phyloP scores from a whole-genome alignment of 192 early-diverging fungal species.

The Entomortierella parvispora region DNA sequence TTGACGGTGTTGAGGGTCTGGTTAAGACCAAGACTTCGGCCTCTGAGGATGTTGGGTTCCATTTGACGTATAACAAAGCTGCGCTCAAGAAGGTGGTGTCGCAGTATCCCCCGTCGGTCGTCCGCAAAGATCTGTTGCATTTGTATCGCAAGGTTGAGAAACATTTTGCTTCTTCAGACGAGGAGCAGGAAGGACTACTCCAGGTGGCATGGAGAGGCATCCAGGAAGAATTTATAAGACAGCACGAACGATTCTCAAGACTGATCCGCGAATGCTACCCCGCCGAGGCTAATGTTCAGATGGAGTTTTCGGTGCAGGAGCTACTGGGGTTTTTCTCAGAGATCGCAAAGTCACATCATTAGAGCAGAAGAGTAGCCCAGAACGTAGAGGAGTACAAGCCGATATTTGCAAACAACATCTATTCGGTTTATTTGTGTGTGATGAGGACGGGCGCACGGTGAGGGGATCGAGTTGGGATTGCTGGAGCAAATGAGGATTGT shows the following conservation, averaged over 20 bases:
- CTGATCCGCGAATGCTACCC: slow-evolving; percentile 89
- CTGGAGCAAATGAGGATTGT: no score
- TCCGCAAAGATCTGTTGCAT: slow-evolving; percentile 79
- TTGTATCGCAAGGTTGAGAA: slow-evolving; percentile 95
- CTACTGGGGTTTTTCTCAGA: slow-evolving; percentile 78
- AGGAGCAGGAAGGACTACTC: slow-evolving; percentile 79
- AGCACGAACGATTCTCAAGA: slow-evolving; percentile 83
- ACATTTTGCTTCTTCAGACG: slow-evolving; percentile 80
- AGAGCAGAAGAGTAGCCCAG: no score
- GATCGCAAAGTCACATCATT: slow-evolving; percentile 63
- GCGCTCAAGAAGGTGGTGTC: slow-evolving; percentile 87
- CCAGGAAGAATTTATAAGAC: slow-evolving; percentile 84
- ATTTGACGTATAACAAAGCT: slow-evolving; percentile 85
- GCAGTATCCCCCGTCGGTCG: slow-evolving; percentile 85
- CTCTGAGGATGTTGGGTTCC: slow-evolving; percentile 82
- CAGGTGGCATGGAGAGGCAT: slow-evolving; percentile 94
- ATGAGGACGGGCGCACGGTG: no score
- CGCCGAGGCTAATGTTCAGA: slow-evolving; percentile 71
- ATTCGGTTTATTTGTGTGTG: no score
- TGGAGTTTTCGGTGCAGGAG: slow-evolving; percentile 92
- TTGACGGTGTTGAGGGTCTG: slow-evolving; percentile 92
- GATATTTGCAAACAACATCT: no score
- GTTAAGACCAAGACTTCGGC: slow-evolving; percentile 77
- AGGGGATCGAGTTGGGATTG: no score
- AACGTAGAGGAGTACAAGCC: no score